Conservation (phyloP, 139 green algal genomes). For the Picochlorum sp. region DNA sequence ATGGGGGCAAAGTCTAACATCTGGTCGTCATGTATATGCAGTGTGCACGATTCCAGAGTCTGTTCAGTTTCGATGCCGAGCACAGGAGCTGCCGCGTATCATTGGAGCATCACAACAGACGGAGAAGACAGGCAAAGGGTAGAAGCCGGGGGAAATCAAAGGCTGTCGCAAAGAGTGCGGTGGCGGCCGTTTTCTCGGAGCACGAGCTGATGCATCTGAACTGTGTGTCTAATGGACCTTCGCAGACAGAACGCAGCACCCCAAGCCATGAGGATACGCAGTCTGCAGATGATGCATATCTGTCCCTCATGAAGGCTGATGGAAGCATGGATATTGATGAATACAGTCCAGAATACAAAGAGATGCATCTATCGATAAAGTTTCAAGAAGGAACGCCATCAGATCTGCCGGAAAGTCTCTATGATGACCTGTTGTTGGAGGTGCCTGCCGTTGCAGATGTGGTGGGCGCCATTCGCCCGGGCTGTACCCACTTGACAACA, state of each 20-base stretch:
- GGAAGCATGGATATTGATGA: too few species aligned
- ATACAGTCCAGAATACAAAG: background rate
- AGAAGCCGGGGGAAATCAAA: background rate
- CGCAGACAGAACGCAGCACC: too few species aligned
- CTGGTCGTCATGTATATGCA: too few species aligned
- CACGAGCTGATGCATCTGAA: too few species aligned
- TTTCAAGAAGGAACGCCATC: constrained; percentile 1
- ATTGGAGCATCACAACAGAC: constrained; percentile 28
- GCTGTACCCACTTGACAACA: constrained; percentile 6
- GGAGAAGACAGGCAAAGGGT: background rate
- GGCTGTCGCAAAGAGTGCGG: background rate
- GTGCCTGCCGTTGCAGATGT: background rate
- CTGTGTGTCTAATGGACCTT: too few species aligned
- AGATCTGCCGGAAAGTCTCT: background rate
- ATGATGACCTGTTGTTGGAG: background rate
- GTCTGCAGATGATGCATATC: too few species aligned
- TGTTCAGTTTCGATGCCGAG: constrained; percentile 70
- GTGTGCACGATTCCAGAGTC: constrained; percentile 77
- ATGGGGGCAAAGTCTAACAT: too few species aligned
- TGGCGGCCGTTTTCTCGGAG: too few species aligned
- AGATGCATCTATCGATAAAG: constrained; percentile 5
- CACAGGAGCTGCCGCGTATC: constrained; percentile 65
- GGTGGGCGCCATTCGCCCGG: background rate
- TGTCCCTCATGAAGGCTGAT: too few species aligned
- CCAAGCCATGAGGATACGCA: too few species aligned